Evolutionary conservation across 805 yeast genomes (phyloP), one percentile per base, ranked within the genome.

Genomic region (Cyberlindnera maclurae): DNA sequence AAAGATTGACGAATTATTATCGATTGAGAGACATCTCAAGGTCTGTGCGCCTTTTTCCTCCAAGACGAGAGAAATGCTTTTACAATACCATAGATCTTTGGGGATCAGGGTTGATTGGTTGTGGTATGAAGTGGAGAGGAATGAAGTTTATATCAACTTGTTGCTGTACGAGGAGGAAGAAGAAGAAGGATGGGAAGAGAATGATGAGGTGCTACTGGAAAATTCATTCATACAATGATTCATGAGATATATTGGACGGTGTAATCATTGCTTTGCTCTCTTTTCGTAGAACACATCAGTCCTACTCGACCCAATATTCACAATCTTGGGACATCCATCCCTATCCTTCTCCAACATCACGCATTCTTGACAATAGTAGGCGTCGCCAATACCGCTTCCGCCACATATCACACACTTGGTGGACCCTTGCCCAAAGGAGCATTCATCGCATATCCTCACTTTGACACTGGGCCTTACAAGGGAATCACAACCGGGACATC

Each of bases 401-500:
- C 85, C 82, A 62, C 97, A 89, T 15, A 88, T 64, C n/a, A 89
- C 77, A 57, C 97, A 89, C 44, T 71, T 73, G 15, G 70, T 73
- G 2, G 69, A 70, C 32, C 64, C 58, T 40, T 77, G 75, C 5
- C 94, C 94, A 51, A 78, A 77, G 0, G 95, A 72, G 55, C 97
- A 89, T 45, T 81, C 90, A 42, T 82, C 89, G 58, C 97, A 89
- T 15, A 87, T 71, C 41, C 82, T 67, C 2, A 77, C 96, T 41
- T 67, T 59, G 13, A 73, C 67, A 7, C 74, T 71, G 1, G 93
- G 87, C 44, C 79, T 75, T 6, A 86, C 95, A 48, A 71, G 74
- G 2, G 95, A 82, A 54, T 88, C 97, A 59, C 97, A 89, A 3
- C 78, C 68, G 3, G 96, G 96, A 53, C 97, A 89, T 47, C 78